phyloP scores from a whole-genome alignment of 1,284 basidiomycete species.

The Rhodotorula sp. region DNA sequence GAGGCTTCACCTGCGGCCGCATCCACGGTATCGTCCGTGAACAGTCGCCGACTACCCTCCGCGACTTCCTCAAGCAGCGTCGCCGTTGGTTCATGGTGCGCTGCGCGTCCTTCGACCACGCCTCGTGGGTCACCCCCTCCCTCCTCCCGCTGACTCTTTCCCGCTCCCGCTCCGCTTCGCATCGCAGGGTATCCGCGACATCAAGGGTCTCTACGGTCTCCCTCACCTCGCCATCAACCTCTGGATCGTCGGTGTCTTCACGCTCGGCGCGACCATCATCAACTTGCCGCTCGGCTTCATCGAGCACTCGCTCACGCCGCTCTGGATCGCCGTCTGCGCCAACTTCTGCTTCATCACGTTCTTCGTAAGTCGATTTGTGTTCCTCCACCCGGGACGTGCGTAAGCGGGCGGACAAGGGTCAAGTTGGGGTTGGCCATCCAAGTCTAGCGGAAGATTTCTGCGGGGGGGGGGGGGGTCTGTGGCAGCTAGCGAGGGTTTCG shows the following conservation, averaged over 20 bases:
- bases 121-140: too few relatives aligned
- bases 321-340: constrained; percentile 50
- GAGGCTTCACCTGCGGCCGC: constrained; percentile 50
- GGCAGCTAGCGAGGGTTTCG: too few relatives aligned
- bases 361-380: constrained; percentile 45
- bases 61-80: constrained; percentile 52
- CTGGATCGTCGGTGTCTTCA: constrained; percentile 52
- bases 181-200: constrained; percentile 38
- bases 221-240: constrained; percentile 52
- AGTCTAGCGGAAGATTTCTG: too few relatives aligned
- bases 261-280: constrained; percentile 50
- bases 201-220: constrained; percentile 49
- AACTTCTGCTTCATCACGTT: constrained; percentile 52
- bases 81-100: constrained; percentile 50
- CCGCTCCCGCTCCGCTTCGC: too few relatives aligned
- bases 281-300: constrained; percentile 50
- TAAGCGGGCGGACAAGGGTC: too few relatives aligned
- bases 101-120: neutral
- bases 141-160: neutral
- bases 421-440: too few relatives aligned
- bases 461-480: too few relatives aligned
- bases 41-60: constrained; percentile 49
- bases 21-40: constrained; percentile 52
- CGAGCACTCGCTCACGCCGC: constrained; percentile 46
- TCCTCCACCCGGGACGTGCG: too few relatives aligned